These are phyloP conservation scores for Taiozyma sp. DNA, from an alignment of 1,139 yeast species.

Conservation along the genomic window DNA sequence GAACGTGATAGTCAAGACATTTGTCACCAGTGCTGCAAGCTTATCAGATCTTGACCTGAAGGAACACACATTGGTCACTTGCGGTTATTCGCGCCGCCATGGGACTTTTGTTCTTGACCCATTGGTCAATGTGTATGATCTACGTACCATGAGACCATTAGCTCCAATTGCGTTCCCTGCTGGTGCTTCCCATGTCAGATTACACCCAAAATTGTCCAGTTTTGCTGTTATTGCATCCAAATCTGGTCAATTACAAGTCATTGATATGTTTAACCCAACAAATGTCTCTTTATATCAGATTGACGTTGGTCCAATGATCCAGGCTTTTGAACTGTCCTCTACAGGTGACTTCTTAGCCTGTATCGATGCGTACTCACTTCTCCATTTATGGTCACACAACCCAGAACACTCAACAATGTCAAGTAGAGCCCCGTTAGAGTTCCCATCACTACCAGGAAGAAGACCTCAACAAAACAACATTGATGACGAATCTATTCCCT, in stretches of 20 bases:
- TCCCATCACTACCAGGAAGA: slow-evolving; percentile 30
- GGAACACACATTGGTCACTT: slow-evolving; percentile 73
- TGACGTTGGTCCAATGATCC: slow-evolving; percentile 48
- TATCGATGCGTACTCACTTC: slow-evolving; percentile 54
- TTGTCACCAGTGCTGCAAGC: slow-evolving; percentile 70
- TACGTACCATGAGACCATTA: slow-evolving; percentile 64
- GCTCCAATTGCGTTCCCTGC: slow-evolving; percentile 86
- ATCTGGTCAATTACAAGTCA: slow-evolving; percentile 77
- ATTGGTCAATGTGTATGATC: slow-evolving; percentile 75
- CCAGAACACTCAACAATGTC: slow-evolving; percentile 27
- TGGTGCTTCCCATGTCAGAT: slow-evolving; percentile 79
- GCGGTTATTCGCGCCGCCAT: slow-evolving; percentile 68
- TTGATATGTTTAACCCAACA: slow-evolving; percentile 77
- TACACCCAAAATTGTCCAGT: slow-evolving; percentile 85
- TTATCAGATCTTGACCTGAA: slow-evolving; percentile 73
- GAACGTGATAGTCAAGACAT: slow-evolving; percentile 50
- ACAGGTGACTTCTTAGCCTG: slow-evolving; percentile 79
- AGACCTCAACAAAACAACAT: slow-evolving; percentile 25
- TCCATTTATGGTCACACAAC: slow-evolving; percentile 70
- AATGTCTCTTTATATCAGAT: slow-evolving; percentile 54
- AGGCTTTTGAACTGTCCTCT: slow-evolving; percentile 60
- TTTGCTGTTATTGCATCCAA: slow-evolving; percentile 70
- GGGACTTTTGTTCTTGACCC: slow-evolving; percentile 56
- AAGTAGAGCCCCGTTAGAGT: slow-evolving; percentile 31
- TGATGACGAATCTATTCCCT: slow-evolving; percentile 46